A percentile compares a stretch with the other conserved stretches of the same genome.
Evolutionary conservation across 805 yeast genomes (phyloP).

Genomic region (Komagataella mondaviorum): DNA sequence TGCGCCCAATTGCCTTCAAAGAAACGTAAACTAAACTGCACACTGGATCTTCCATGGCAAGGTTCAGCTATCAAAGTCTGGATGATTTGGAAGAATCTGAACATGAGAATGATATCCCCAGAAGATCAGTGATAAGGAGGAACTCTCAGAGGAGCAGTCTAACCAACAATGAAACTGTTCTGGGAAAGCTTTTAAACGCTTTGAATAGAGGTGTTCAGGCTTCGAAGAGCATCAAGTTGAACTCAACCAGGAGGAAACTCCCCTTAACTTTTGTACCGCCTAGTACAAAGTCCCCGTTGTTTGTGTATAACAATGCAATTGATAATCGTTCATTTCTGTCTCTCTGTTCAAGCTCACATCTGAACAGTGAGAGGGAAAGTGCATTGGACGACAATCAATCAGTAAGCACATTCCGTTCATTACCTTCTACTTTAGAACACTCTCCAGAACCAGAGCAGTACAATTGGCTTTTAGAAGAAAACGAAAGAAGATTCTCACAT

Average conservation of each 20-base stretch:
- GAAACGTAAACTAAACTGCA: not conserved
- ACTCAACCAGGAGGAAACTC: conserved; percentile 13
- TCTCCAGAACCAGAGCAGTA: conserved; percentile 18
- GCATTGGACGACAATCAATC: conserved; percentile 15
- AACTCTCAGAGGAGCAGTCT: not conserved
- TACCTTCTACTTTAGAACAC: conserved; percentile 21
- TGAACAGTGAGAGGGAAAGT: conserved; percentile 12
- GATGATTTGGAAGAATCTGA: not conserved
- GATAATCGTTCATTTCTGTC: conserved; percentile 22
- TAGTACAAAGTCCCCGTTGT: conserved; percentile 20
- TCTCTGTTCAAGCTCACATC: conserved; percentile 16
- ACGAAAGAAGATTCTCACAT: conserved; percentile 16
- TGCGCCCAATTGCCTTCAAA: not conserved
- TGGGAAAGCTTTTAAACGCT: not conserved
- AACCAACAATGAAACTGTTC: not conserved
- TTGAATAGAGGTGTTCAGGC: not conserved
- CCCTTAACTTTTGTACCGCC: conserved; percentile 23
- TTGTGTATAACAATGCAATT: conserved; percentile 16
- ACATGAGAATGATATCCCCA: not conserved
- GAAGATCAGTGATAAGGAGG: not conserved
- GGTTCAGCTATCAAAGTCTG: not conserved
- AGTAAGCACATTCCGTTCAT: conserved; percentile 18
- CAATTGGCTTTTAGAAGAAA: conserved; percentile 22
- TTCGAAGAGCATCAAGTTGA: not conserved
- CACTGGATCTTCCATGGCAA: not conserved